These are phyloP conservation scores for Phaffia australis DNA, from an alignment of 768 basidiomycete species.

Conservation along the genomic window DNA sequence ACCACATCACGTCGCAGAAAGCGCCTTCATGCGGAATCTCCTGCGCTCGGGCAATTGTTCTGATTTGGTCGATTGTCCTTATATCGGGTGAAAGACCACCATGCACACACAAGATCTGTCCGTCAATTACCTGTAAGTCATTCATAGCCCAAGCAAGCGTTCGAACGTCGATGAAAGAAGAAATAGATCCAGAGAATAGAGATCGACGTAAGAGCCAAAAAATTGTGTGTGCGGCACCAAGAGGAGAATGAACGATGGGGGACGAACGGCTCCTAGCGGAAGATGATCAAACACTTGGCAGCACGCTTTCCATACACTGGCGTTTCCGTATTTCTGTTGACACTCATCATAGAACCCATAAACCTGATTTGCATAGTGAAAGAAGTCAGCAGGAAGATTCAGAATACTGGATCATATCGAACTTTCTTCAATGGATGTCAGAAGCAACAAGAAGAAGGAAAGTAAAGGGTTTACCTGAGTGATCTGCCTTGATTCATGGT, in stretches of 20 bases:
- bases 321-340: constrained; percentile 92
- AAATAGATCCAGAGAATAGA: not conserved
- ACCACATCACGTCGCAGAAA: constrained; percentile 82
- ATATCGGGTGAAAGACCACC: constrained; percentile 95
- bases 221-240: not conserved
- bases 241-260: not conserved
- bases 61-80: constrained; percentile 83
- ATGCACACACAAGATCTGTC: constrained; percentile 82
- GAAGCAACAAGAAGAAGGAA: not conserved
- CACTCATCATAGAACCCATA: constrained; percentile 99
- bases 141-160: not conserved
- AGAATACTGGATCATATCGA: not conserved
- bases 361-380: not conserved
- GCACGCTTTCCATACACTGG: constrained; percentile 93
- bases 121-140: constrained; percentile 70
- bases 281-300: constrained; percentile 93
- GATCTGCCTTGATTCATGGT: constrained; percentile 94
- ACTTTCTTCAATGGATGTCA: not conserved
- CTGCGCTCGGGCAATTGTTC: constrained; percentile 59
- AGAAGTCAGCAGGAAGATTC: not conserved
- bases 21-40: constrained; percentile 45
- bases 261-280: constrained; percentile 49
- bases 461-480: constrained; percentile 57
- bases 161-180: not conserved
- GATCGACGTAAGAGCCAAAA: not conserved